phyloP scores from a whole-genome alignment of 2,329 filamentous ascomycete genomes.

The Epichloe glyceriae region DNA sequence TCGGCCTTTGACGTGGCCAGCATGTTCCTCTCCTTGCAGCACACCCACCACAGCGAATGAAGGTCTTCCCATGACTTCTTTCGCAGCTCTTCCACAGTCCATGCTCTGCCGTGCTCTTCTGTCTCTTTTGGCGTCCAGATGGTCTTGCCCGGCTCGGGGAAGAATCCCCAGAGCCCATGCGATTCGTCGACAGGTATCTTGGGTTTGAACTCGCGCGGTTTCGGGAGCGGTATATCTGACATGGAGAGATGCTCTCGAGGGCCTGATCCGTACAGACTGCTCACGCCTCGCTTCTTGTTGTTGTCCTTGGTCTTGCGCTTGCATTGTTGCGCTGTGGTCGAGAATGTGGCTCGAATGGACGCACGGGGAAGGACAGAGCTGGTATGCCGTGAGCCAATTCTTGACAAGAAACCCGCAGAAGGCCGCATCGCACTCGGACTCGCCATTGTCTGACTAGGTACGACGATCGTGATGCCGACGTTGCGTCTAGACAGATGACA shows the following conservation, averaged over 20 bases:
- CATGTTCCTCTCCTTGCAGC: constrained; percentile 79
- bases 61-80: constrained; percentile 89
- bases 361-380: constrained; percentile 6
- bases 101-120: constrained; percentile 61
- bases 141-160: constrained; percentile 56
- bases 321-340: constrained; percentile 39
- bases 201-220: constrained; percentile 49
- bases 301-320: constrained; percentile 50
- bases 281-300: constrained; percentile 71
- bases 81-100: constrained; percentile 75
- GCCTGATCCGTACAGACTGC: constrained; percentile 65
- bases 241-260: constrained; percentile 63
- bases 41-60: constrained; percentile 88
- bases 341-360: constrained; percentile 27
- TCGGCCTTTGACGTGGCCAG: constrained; percentile 67
- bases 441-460: constrained; percentile 15
- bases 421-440: constrained; percentile 16
- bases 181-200: constrained; percentile 49
- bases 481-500: not conserved
- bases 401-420: constrained; percentile 12
- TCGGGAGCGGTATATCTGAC: constrained; percentile 57
- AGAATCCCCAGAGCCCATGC: constrained; percentile 91
- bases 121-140: constrained; percentile 62
- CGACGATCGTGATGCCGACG: not conserved
- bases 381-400: constrained; percentile 1